A percentile compares a stretch with the other conserved stretches of the same genome.
These are phyloP conservation scores for Salvia sclarea DNA, from an alignment of 305 asterid species.

Conservation along the genomic window DNA sequence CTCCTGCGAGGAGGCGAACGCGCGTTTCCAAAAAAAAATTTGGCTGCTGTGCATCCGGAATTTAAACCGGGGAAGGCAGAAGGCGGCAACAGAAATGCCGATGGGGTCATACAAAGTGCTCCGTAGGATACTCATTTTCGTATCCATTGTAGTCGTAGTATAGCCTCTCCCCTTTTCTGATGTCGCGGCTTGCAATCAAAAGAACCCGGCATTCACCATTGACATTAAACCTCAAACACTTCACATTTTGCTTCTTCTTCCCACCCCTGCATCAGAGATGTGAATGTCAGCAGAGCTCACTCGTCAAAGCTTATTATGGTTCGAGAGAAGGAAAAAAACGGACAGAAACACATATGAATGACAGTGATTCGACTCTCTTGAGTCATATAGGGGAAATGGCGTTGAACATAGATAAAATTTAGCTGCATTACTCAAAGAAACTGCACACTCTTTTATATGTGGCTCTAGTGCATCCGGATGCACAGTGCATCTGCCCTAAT, in stretches of 20 bases:
- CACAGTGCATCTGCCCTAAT: too few species aligned
- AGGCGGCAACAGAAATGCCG: not conserved
- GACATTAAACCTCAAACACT: conserved; percentile 74
- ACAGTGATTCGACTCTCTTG: not conserved
- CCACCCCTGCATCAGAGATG: conserved; percentile 61
- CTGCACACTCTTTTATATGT: not conserved
- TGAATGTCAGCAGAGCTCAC: not conserved
- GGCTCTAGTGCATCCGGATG: too few species aligned
- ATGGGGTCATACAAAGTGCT: conserved; percentile 61
- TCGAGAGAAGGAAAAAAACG: not conserved
- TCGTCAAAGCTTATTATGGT: not conserved
- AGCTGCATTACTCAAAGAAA: too few species aligned
- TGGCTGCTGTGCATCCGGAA: conserved; percentile 8
- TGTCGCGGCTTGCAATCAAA: conserved; percentile 74
- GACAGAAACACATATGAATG: not conserved
- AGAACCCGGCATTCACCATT: conserved; percentile 76
- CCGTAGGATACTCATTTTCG: conserved; percentile 86
- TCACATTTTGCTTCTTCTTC: conserved; percentile 82
- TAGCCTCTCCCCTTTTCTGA: conserved; percentile 73
- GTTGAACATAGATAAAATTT: too few species aligned
- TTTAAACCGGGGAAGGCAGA: not conserved
- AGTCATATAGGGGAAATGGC: not conserved
- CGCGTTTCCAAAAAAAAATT: not conserved
- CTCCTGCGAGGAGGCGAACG: not conserved
- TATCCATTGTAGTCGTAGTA: conserved; percentile 89